Evolutionary conservation across 2,329 filamentous ascomycete species (phyloP), one percentile per base, ranked within the genome.

Genomic region (Epichloe gansuensis): DNA sequence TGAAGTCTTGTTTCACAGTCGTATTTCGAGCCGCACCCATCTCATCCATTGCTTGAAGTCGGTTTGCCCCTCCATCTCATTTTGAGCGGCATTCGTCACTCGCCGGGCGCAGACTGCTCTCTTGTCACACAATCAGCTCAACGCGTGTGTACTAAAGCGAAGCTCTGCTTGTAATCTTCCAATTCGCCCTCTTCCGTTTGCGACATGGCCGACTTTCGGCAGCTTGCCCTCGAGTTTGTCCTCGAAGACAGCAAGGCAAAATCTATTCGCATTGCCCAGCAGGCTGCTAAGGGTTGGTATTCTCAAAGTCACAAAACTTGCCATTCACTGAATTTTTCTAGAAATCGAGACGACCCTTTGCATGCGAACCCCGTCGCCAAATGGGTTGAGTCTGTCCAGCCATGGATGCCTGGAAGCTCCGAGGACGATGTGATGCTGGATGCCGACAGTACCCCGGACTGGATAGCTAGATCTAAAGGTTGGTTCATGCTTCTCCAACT

Each of bases 301-400:
- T 23, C 7, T 31, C 3, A 31, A 3, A 46, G 15, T 1, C 11
- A 23, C 12, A 1, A 3, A 11, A 12, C 3, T 5, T 25, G 11
- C n/a, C 31, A 15, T 13, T 34, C 8, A 3, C 53, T 63, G 41
- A 64, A 53, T 9, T 2, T 5, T 25, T 28, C 4, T 23, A 76
- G 75, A 71, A 55, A 75, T 79, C 23, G 67, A 76, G 61, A 64
- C 62, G 52, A 67, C 72, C 57, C 70, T 0, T 65, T 72, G 42
- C 71, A 64, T 57, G 70, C 73, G 47, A 69, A 73, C 47, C 69
- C 73, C 3, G 69, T 80, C 44, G 75, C 74, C 15, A 73, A 75
- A 60, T 80, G 76, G 76, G 76, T 78, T 31, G 72, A 76, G 46
- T 75, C 76, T 38, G 74, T 80, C 52, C 72, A 76, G 58, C 71